These are phyloP conservation scores for Sphaceloma murrayae DNA, from an alignment of 2,329 filamentous ascomycete genomes.

Conservation along the genomic window DNA sequence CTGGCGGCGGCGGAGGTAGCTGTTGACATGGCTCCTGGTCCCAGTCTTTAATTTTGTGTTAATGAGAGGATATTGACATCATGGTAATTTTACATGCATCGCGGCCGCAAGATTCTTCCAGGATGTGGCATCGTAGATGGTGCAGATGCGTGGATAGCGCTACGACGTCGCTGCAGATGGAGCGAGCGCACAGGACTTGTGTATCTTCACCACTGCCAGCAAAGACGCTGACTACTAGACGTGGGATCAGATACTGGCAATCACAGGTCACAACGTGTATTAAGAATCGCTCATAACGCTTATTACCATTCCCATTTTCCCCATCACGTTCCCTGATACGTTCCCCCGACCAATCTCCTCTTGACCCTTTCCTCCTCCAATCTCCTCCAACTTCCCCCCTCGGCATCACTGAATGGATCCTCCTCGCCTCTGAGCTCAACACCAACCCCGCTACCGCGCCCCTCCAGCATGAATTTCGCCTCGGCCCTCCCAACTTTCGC, in stretches of 20 bases:
- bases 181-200: too few relatives aligned
- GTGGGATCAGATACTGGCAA: background rate
- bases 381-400: constrained; percentile 14
- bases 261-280: background rate
- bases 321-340: constrained; percentile 11
- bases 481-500: constrained; percentile 69
- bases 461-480: constrained; percentile 65
- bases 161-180: too few relatives aligned
- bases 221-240: background rate
- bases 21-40: background rate
- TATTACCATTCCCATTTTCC: constrained; percentile 2
- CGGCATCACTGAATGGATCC: constrained; percentile 25
- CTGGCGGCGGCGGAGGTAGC: constrained; percentile 45
- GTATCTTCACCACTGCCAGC: too few relatives aligned
- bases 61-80: background rate
- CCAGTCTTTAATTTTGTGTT: too few relatives aligned
- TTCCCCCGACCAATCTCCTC: constrained; percentile 18
- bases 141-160: too few relatives aligned
- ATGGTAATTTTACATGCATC: background rate
- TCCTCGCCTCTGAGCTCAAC: constrained; percentile 46
- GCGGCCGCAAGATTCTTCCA: too few relatives aligned
- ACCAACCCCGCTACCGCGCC: constrained; percentile 55
- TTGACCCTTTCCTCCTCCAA: constrained; percentile 9
- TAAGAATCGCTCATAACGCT: constrained; percentile 7
- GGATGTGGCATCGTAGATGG: too few relatives aligned